Evolutionary conservation across 2,329 filamentous ascomycete species (phyloP).

Genomic region (Alternaria sp.): DNA sequence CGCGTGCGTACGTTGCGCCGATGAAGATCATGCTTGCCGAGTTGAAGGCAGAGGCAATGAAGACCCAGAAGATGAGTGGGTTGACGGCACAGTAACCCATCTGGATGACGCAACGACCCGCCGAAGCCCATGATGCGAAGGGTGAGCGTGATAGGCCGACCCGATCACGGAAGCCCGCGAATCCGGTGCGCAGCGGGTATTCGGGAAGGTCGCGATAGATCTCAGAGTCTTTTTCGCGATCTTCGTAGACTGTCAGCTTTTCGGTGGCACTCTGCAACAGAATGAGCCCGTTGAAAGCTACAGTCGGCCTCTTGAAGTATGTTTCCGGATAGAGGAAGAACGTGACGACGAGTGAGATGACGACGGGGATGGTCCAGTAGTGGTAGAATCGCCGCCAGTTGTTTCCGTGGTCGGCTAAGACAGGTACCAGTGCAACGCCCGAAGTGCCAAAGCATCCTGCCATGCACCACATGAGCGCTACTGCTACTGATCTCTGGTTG

Average conservation of each 20-base stretch:
- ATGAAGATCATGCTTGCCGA: slow-evolving; percentile 42
- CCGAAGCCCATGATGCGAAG: slow-evolving; percentile 33
- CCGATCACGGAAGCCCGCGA: slow-evolving; percentile 16
- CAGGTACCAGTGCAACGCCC: slow-evolving; percentile 33
- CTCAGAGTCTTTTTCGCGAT: slow-evolving; percentile 35
- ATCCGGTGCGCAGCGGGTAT: slow-evolving; percentile 14
- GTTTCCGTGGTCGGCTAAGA: slow-evolving; percentile 28
- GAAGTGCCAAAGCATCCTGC: slow-evolving; percentile 31
- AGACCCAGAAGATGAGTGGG: slow-evolving; percentile 42
- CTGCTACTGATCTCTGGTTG: slow-evolving; percentile 43
- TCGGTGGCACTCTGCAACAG: slow-evolving; percentile 49
- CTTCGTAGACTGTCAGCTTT: slow-evolving; percentile 48
- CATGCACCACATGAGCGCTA: slow-evolving; percentile 47
- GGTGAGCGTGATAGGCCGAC: slow-evolving; percentile 30
- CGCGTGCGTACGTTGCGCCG: slow-evolving; percentile 28
- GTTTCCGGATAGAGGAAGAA: slow-evolving; percentile 49
- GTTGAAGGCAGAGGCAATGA: slow-evolving; percentile 32
- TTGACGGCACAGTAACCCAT: slow-evolving; percentile 37
- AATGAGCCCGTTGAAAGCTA: slow-evolving; percentile 52
- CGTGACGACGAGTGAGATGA: slow-evolving; percentile 32
- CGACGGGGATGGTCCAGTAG: slow-evolving; percentile 34
- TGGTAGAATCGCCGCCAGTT: slow-evolving; percentile 47
- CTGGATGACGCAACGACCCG: slow-evolving; percentile 32
- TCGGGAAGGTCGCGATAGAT: slow-evolving; percentile 35
- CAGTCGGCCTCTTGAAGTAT: slow-evolving; percentile 50